Evolutionary conservation across 108 stramenopile species (phyloP).

Genomic region (Nitzschia sp.): DNA sequence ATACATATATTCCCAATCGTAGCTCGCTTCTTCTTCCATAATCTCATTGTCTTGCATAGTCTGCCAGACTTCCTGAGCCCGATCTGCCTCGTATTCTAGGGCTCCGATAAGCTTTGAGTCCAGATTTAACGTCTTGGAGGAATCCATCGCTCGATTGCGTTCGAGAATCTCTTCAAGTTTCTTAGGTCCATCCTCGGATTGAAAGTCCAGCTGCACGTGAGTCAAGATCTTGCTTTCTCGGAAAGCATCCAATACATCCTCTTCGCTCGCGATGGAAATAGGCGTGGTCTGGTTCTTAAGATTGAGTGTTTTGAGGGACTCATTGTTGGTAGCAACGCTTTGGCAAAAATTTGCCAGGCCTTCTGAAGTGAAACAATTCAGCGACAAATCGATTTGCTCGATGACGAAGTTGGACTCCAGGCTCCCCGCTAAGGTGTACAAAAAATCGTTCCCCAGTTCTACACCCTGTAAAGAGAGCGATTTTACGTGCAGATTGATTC

Average conservation of each 20-base stretch:
- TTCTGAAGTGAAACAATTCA: conserved; percentile 40
- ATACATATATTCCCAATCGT: conserved; percentile 35
- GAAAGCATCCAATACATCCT: conserved; percentile 30
- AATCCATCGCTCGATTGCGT: conserved; percentile 9
- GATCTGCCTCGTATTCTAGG: conserved; percentile 21
- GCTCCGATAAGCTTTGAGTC: conserved; percentile 29
- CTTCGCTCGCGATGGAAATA: conserved; percentile 28
- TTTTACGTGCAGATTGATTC: conserved; percentile 35
- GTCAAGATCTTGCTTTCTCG: conserved; percentile 14
- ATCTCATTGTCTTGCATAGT: conserved; percentile 10
- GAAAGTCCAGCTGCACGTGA: conserved; percentile 23
- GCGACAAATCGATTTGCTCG: conserved; percentile 35
- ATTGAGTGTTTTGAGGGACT: conserved; percentile 14
- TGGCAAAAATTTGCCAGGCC: conserved; percentile 43
- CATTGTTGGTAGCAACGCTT: conserved; percentile 12
- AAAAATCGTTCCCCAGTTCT: conserved; percentile 41
- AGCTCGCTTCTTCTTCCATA: conserved; percentile 5
- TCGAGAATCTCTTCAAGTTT: conserved; percentile 23
- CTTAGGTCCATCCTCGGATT: conserved; percentile 16
- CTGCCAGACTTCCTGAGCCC: conserved; percentile 23
- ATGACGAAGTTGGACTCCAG: conserved; percentile 39
- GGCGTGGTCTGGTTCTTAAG: conserved; percentile 34
- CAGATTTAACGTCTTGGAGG: not conserved
- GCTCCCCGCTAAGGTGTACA: conserved; percentile 23
- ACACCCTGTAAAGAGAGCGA: conserved; percentile 27